Percentiles rank a stretch among this genome's conserved stretches.
phyloP scores from a whole-genome alignment of 2,329 filamentous ascomycete genomes.

The Alternaria angustiovoidea region DNA sequence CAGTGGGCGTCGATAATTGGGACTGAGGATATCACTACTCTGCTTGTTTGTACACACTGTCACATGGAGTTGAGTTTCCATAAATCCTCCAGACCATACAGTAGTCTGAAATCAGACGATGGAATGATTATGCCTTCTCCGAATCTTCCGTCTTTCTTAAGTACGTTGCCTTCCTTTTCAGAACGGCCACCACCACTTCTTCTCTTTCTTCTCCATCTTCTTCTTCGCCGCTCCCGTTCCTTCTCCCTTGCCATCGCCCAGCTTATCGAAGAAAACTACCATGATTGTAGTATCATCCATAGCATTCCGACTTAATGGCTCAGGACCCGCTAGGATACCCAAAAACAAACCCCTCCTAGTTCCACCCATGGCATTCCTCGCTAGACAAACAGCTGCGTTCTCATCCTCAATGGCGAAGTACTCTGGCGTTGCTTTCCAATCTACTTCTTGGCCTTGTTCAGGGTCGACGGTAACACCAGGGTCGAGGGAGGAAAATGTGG shows the following conservation, averaged over 20 bases:
- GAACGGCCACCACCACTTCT: background rate
- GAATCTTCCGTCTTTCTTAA: no score
- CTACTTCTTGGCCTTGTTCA: constrained; percentile 46
- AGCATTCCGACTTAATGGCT: constrained; percentile 49
- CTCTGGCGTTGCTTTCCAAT: constrained; percentile 54
- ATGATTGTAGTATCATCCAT: constrained; percentile 63
- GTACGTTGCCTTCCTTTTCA: background rate
- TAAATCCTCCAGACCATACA: background rate
- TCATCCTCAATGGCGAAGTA: constrained; percentile 61
- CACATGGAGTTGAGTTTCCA: background rate
- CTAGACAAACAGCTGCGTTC: constrained; percentile 61
- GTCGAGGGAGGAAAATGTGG: constrained; percentile 26
- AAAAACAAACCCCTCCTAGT: constrained; percentile 52
- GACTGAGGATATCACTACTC: constrained; percentile 1
- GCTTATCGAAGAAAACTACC: constrained; percentile 62
- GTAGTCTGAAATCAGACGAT: background rate
- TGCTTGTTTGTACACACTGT: background rate
- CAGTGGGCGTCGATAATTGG: background rate
- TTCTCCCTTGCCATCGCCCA: constrained; percentile 5
- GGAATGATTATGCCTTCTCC: background rate
- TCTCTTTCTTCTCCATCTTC: constrained; percentile 23
- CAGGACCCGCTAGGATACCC: constrained; percentile 47
- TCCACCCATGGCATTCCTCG: constrained; percentile 63
- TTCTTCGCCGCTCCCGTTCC: constrained; percentile 6
- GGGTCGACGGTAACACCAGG: constrained; percentile 47